phyloP scores from a whole-genome alignment of 345 rosid genomes.

The Hypericum androsaemum region DNA sequence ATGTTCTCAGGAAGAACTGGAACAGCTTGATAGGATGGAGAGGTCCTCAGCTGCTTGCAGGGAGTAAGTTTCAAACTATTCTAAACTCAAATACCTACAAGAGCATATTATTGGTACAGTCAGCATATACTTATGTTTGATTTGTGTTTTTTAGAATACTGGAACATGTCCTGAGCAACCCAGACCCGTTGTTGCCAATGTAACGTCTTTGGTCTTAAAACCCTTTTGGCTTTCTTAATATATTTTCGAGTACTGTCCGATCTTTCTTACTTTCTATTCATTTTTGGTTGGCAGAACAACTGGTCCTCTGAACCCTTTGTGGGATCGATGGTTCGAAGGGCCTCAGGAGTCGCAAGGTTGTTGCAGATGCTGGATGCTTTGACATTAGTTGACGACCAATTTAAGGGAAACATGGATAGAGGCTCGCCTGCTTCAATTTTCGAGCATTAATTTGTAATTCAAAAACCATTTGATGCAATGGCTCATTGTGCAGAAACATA shows the following conservation, averaged over 20 bases:
- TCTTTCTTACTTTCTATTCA: not conserved
- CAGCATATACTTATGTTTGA: constrained; percentile 5
- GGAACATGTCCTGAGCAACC: constrained; percentile 39
- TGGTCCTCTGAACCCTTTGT: constrained; percentile 51
- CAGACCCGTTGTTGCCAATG: constrained; percentile 74
- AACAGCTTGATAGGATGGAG: constrained; percentile 61
- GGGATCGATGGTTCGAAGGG: constrained; percentile 93
- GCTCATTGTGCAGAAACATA: no score
- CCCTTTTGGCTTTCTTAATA: not conserved
- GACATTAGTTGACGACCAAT: constrained; percentile 11
- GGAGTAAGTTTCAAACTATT: constrained; percentile 36
- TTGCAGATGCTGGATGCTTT: constrained; percentile 70
- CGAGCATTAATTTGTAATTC: not conserved
- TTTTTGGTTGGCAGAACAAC: constrained; percentile 42
- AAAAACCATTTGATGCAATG: not conserved
- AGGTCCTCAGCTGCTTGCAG: constrained; percentile 60
- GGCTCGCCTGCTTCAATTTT: constrained; percentile 12
- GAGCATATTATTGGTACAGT: not conserved
- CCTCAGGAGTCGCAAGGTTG: constrained; percentile 54
- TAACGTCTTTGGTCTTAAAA: constrained; percentile 16
- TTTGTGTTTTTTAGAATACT: constrained; percentile 37
- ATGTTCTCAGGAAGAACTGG: constrained; percentile 61
- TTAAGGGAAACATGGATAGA: not conserved
- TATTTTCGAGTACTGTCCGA: not conserved
- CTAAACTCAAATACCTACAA: not conserved